Evolutionary conservation across 148 eudicot genomes (phyloP), one percentile per base, ranked within the genome.

Genomic region (Rhododendron mucronatum): DNA sequence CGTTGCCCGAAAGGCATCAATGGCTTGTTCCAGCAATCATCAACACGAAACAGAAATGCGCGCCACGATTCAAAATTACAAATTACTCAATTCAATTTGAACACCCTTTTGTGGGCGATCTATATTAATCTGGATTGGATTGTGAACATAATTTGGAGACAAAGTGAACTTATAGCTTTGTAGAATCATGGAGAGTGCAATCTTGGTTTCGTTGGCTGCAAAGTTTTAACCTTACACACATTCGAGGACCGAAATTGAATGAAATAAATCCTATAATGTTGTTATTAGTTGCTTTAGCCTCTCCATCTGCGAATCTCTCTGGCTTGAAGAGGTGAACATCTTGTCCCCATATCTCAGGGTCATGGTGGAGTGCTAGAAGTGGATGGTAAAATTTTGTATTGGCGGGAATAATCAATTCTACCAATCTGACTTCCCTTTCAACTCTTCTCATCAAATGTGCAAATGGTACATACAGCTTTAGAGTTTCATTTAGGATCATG

Each of bases 261-360:
- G 85, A 78, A 14, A 83, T 21, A 44, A 83, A 83, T 16, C 57
- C 55, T 5, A 4, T 41, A 2, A 12, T 2, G 41, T 65, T 65
- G 13, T 30, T 48, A 21, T 83, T 83, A 2, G 85, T 6, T 12
- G 85, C 85, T 45, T 83, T 83, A 28, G 78, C 85, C 85, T 67
- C 59, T 26, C 85, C 85, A 5, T 63, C 84, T 45, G n/a, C 85
- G 3, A 83, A 83, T 45, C 85, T 65, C 41, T 83, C 85, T 21
- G 74, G 84, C 21, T 82, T 82, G 84, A 82, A 82, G 8, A 82
- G 84, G 35, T 82, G 84, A 37, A 67, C 85, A 7, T 83, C 85
- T n/a, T 44, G 23, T 67, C 85, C 85, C 85, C 85, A 83, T 65
- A 83, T 83, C 16, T 83, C 23, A 45, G 77, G 85, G 69, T 67